These are phyloP conservation scores for Aspergillus terreus DNA, from an alignment of 2,329 filamentous ascomycete genomes.

Conservation along the genomic window DNA sequence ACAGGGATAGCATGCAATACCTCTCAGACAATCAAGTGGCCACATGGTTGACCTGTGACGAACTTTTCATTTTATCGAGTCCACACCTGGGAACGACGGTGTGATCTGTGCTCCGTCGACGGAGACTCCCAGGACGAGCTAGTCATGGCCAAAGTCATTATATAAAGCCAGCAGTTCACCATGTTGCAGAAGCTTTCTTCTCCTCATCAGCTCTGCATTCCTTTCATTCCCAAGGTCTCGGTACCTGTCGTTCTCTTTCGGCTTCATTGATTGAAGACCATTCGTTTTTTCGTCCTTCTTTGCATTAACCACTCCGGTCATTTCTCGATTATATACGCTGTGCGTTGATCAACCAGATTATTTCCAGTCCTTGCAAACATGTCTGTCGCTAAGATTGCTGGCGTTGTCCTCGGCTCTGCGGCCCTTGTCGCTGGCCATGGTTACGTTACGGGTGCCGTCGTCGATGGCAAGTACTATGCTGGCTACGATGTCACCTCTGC, in stretches of 20 bases:
- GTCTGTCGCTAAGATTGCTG: constrained; percentile 33
- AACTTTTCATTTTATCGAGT: constrained; percentile 12
- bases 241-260: constrained; percentile 26
- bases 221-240: constrained; percentile 23
- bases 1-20: constrained; percentile 9
- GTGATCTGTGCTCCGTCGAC: constrained; percentile 10
- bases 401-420: constrained; percentile 31
- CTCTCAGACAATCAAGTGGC: constrained; percentile 19
- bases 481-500: constrained; percentile 40
- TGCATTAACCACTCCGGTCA: constrained; percentile 16
- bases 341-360: constrained; percentile 21
- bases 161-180: constrained; percentile 13
- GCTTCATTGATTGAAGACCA: constrained; percentile 35
- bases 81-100: constrained; percentile 4
- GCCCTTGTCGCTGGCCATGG: constrained; percentile 39
- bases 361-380: constrained; percentile 18
- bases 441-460: constrained; percentile 33
- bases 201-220: constrained; percentile 28
- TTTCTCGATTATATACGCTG: constrained; percentile 30
- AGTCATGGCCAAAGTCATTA: neutral
- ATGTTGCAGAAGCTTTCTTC: constrained; percentile 7
- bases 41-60: constrained; percentile 10
- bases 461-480: constrained; percentile 33
- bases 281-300: constrained; percentile 25
- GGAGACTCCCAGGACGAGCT: neutral